phyloP scores from a whole-genome alignment of 2,329 filamentous ascomycete genomes.

The Beauveria asiatica region DNA sequence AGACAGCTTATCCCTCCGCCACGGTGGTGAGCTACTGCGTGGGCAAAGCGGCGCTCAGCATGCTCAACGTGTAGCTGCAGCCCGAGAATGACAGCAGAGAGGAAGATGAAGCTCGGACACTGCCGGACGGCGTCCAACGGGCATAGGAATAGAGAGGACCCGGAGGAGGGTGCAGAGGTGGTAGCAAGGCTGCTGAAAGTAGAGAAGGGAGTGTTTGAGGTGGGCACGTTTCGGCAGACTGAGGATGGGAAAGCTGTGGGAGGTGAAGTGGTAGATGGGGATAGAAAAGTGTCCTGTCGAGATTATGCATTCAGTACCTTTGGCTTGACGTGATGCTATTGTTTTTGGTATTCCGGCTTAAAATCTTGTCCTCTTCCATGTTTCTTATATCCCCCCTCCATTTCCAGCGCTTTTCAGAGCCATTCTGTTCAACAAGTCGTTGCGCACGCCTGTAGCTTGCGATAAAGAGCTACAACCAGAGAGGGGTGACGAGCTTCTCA shows the following conservation, averaged over 20 bases:
- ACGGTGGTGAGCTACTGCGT: constrained; percentile 12
- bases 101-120: constrained; percentile 8
- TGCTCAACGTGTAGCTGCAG: constrained; percentile 15
- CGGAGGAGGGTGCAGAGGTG: neutral
- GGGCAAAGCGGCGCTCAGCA: constrained; percentile 16
- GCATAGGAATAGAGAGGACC: constrained; percentile 5
- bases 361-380: no score
- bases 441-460: no score
- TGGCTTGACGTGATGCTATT: neutral
- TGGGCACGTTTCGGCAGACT: neutral
- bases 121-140: constrained; percentile 16
- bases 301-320: no score
- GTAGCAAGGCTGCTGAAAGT: neutral
- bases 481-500: no score
- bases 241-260: neutral
- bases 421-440: no score
- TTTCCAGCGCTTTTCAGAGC: no score
- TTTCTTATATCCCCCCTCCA: no score
- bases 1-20: neutral
- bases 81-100: constrained; percentile 9
- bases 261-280: neutral
- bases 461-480: no score
- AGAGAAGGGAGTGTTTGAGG: neutral
- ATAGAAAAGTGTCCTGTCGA: neutral
- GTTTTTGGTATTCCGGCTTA: no score